Percentiles rank a stretch among this genome's conserved stretches.
These are phyloP conservation scores for Cadophora sp. DNA, from an alignment of 2,329 filamentous ascomycete genomes.

Conservation along the genomic window DNA sequence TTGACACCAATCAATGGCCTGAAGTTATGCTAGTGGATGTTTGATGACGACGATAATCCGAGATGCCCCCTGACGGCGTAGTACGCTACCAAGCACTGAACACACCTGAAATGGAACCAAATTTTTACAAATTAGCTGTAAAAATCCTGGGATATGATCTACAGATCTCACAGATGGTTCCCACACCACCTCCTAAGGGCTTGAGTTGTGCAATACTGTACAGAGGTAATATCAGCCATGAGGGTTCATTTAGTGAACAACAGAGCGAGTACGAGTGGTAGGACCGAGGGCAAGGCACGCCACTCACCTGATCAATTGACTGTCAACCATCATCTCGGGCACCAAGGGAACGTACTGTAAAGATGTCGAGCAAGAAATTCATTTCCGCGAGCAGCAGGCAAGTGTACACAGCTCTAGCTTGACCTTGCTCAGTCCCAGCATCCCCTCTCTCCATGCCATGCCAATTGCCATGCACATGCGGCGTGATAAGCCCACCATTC, in stretches of 20 bases:
- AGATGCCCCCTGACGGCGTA: neutral
- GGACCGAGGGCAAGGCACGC: neutral
- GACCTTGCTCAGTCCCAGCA: neutral
- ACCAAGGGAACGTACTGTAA: neutral
- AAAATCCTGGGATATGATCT: conserved; percentile 28
- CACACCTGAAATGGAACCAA: conserved; percentile 16
- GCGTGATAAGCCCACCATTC: conserved; percentile 3
- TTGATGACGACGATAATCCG: conserved; percentile 30
- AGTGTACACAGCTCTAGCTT: conserved; percentile 6
- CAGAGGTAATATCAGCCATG: conserved; percentile 8
- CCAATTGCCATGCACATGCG: conserved; percentile 15
- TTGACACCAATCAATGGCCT: conserved; percentile 34
- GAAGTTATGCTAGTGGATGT: conserved; percentile 22
- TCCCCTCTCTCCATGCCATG: neutral
- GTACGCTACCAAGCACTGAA: neutral
- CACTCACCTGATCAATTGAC: conserved; percentile 5
- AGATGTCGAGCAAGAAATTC: conserved; percentile 19
- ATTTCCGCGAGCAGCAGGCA: conserved; percentile 28
- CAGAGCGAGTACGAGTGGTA: conserved; percentile 7
- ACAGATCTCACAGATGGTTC: conserved; percentile 31
- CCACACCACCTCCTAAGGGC: neutral
- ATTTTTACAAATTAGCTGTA: conserved; percentile 19
- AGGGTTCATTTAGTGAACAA: neutral
- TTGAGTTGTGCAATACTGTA: conserved; percentile 10
- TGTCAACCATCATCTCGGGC: neutral